These are phyloP conservation scores for Didymella lethalis DNA, from an alignment of 2,329 filamentous ascomycete species.

Conservation along the genomic window DNA sequence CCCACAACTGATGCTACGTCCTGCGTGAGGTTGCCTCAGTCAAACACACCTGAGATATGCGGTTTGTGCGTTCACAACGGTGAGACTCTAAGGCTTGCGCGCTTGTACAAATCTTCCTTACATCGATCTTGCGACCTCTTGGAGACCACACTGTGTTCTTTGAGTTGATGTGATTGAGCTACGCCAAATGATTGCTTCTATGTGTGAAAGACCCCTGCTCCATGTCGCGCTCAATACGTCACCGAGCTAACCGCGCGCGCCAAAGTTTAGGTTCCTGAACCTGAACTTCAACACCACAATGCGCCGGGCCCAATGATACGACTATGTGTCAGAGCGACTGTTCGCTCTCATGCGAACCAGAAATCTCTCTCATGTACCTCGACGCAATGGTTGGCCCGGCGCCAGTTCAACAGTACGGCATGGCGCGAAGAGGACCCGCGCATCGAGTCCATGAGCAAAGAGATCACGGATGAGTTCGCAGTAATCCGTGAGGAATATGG, in stretches of 20 bases:
- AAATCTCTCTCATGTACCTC: conserved; percentile 1
- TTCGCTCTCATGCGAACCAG: conserved; percentile 30
- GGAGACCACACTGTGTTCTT: neutral
- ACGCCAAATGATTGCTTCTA: conserved; percentile 1
- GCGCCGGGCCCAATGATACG: conserved; percentile 43
- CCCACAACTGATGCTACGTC: neutral
- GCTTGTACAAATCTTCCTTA: neutral
- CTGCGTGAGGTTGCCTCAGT: neutral
- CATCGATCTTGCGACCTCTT: neutral
- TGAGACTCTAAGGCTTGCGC: neutral
- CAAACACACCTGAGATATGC: neutral
- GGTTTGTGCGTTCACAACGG: neutral
- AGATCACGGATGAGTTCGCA: conserved; percentile 69
- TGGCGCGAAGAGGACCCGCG: conserved; percentile 56
- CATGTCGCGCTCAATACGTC: conserved; percentile 32
- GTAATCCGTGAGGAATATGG: conserved; percentile 65
- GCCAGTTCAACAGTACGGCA: conserved; percentile 35
- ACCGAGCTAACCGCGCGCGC: conserved; percentile 24
- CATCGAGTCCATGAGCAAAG: conserved; percentile 59
- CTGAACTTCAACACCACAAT: conserved; percentile 29
- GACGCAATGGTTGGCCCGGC: conserved; percentile 13
- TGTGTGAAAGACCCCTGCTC: conserved; percentile 16
- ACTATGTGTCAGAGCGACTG: conserved; percentile 34
- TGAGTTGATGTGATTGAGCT: neutral
- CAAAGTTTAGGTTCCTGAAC: conserved; percentile 7